These are phyloP conservation scores for Panus rudis DNA, from an alignment of 768 basidiomycete species.

Conservation along the genomic window DNA sequence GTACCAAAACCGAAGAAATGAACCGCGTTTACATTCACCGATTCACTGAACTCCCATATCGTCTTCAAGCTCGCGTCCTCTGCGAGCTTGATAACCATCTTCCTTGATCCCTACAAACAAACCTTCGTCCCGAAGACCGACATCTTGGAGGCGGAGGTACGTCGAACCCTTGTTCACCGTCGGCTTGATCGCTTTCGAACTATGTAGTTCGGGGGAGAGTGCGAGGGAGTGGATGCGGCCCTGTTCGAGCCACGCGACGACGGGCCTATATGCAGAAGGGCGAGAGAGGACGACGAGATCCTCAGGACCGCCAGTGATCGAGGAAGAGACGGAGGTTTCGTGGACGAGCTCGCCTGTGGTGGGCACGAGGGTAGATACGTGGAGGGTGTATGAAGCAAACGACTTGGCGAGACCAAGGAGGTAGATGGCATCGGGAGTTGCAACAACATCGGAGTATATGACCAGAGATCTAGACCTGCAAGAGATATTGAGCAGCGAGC, in stretches of 20 bases:
- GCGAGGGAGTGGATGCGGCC: constrained; percentile 41
- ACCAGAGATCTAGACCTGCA: constrained; percentile 64
- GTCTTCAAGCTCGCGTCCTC: constrained; percentile 33
- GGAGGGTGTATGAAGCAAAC: constrained; percentile 53
- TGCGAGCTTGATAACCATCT: constrained; percentile 53
- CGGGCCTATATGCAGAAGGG: neutral
- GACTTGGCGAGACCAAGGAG: constrained; percentile 40
- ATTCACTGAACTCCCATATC: constrained; percentile 50
- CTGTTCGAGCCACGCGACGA: constrained; percentile 47
- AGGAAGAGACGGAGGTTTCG: constrained; percentile 48
- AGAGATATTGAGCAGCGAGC: too few species aligned
- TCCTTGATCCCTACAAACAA: constrained; percentile 51
- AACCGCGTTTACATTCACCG: constrained; percentile 42
- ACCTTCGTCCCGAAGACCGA: constrained; percentile 51
- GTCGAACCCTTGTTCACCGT: constrained; percentile 31
- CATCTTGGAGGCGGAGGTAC: constrained; percentile 54
- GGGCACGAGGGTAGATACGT: constrained; percentile 54
- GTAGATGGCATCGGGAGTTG: constrained; percentile 50
- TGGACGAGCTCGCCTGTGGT: constrained; percentile 44
- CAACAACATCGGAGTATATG: constrained; percentile 55
- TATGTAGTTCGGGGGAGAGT: constrained; percentile 46
- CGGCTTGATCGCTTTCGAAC: constrained; percentile 34
- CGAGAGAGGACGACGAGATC: constrained; percentile 33
- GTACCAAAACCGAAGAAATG: constrained; percentile 1
- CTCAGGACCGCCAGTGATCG: constrained; percentile 27